Conservation (phyloP, 805 yeast genomes). For the Lipomyces kockii region DNA sequence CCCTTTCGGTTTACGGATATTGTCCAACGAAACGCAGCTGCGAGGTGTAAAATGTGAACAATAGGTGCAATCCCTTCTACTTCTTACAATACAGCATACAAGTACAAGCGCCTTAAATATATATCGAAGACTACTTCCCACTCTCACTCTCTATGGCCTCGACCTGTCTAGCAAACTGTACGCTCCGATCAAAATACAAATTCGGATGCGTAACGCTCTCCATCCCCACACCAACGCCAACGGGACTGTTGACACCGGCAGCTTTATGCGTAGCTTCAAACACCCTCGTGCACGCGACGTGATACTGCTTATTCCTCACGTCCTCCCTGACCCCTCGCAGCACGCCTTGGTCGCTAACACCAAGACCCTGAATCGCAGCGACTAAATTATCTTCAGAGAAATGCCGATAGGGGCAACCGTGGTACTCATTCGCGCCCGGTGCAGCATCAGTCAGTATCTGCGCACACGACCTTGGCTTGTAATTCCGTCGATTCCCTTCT, state of each 20-base stretch:
- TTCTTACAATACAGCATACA: no score
- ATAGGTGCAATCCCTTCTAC: no score
- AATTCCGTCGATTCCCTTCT: conserved; percentile 86
- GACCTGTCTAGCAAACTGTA: conserved; percentile 21
- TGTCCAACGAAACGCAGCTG: no score
- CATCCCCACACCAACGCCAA: conserved; percentile 47
- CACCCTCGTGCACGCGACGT: conserved; percentile 87
- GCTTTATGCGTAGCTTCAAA: conserved; percentile 71
- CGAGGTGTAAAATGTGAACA: no score
- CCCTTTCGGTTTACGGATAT: no score
- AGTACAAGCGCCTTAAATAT: background rate
- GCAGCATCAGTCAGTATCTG: conserved; percentile 66
- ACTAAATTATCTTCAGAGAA: conserved; percentile 67
- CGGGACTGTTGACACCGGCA: conserved; percentile 35
- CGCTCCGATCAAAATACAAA: conserved; percentile 71
- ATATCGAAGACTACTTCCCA: background rate
- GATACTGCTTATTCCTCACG: conserved; percentile 70
- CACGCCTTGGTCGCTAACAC: conserved; percentile 60
- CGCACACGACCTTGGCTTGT: conserved; percentile 83
- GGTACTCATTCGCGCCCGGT: conserved; percentile 69
- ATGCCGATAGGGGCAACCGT: conserved; percentile 94
- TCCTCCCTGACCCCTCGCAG: conserved; percentile 68
- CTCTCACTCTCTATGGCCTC: conserved; percentile 11
- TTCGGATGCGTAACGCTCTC: conserved; percentile 83
- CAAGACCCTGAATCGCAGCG: conserved; percentile 62